Percentiles rank a stretch among this genome's conserved stretches.
phyloP scores from a whole-genome alignment of 768 basidiomycete genomes.

The Coprinopsis strossmayeri region DNA sequence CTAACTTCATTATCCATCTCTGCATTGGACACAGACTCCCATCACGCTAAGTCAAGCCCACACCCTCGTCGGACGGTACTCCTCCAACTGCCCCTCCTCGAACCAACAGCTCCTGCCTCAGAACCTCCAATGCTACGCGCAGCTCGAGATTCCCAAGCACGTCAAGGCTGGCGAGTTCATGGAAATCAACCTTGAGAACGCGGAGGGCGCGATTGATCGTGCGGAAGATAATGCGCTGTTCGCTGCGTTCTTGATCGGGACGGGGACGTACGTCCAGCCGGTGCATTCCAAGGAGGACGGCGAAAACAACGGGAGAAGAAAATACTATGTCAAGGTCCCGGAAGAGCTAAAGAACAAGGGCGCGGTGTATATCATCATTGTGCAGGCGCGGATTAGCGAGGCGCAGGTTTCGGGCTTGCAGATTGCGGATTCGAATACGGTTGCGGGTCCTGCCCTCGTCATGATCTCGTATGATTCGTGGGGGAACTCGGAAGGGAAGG shows the following conservation, averaged over 20 bases:
- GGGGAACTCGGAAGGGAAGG: too few species aligned
- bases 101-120: conserved; percentile 38
- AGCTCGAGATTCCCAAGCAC: conserved; percentile 14
- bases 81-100: conserved; percentile 43
- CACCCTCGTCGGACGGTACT: conserved; percentile 37
- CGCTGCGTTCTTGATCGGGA: conserved; percentile 36
- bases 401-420: conserved; percentile 17
- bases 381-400: conserved; percentile 21
- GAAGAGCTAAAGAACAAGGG: conserved; percentile 30
- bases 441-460: conserved; percentile 52
- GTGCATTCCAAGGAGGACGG: neutral
- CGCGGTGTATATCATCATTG: conserved; percentile 44
- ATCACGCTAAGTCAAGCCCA: conserved; percentile 33
- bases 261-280: conserved; percentile 3
- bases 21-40: conserved; percentile 25
- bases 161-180: conserved; percentile 19
- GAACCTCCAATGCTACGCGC: conserved; percentile 21
- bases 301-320: neutral
- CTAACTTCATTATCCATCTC: neutral
- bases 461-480: conserved; percentile 23
- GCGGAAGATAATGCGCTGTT: conserved; percentile 26
- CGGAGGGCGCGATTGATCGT: too few species aligned
- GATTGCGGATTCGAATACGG: conserved; percentile 38
- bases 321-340: conserved; percentile 29
- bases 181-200: too few species aligned